phyloP scores from a whole-genome alignment of 2,329 filamentous ascomycete genomes.

The Lachnellula occidentalis region DNA sequence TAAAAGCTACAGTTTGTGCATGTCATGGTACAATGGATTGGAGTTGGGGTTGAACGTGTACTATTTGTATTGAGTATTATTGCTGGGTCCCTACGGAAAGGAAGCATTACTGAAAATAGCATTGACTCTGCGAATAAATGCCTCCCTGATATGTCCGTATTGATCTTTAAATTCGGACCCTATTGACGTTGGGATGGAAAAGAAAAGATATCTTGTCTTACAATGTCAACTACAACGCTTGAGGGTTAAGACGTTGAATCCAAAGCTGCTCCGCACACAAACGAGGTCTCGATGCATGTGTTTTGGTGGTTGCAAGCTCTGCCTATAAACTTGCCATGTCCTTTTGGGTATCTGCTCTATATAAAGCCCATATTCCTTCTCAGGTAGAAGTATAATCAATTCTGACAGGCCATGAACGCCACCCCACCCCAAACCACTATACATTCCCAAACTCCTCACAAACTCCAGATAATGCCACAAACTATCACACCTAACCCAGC shows the following conservation, averaged over 20 bases:
- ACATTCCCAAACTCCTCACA: neutral
- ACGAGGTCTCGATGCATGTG: too few species aligned
- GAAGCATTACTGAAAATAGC: too few species aligned
- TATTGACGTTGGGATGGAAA: neutral
- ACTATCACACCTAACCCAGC: neutral
- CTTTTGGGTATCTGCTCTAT: neutral
- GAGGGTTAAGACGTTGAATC: too few species aligned
- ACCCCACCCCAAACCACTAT: neutral
- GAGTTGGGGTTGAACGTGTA: conserved; percentile 4
- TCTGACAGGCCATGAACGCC: neutral
- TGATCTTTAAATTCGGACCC: neutral
- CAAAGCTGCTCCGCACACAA: too few species aligned
- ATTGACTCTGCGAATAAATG: too few species aligned
- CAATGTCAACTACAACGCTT: too few species aligned
- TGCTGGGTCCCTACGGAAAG: neutral
- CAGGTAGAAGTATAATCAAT: neutral
- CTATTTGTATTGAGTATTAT: neutral
- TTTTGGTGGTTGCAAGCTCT: too few species aligned
- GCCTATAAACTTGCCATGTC: too few species aligned
- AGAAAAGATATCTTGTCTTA: neutral
- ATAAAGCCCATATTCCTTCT: neutral
- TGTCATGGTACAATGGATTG: neutral
- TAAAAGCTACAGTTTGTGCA: neutral
- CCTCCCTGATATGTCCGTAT: too few species aligned
- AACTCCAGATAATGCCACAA: conserved; percentile 1